Base-by-base conservation (phyloP, 2,329 filamentous ascomycete genomes). In the Macrophomina tecta region DNA sequence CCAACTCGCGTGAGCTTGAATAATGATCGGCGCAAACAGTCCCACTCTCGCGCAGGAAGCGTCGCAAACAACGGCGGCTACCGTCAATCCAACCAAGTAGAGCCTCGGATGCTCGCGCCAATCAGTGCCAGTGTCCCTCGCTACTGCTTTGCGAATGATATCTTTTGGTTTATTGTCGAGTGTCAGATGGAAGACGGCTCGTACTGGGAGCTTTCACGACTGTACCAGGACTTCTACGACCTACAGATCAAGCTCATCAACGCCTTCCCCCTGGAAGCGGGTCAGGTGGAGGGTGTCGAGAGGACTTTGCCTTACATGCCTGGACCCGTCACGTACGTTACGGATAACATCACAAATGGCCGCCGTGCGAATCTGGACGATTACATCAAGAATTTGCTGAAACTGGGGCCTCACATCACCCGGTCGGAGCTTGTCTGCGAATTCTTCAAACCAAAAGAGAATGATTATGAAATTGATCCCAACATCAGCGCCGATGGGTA, bases 181-280 rank as follows among this genome's bases (percentile, higher is more conserved):
- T 93, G 92, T 30, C 86, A 90, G 73, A 87, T 98, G 78, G 93
- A 97, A 75, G 94, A 98, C 76, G 94, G 93, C 56, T 87, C 92
- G 55, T 90, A 92, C 75, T 98, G 94, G 93, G 94, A 97, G 76
- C 82, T 99, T 60, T 94, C 93, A 46, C 89, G 95, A 69, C 95
- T 97, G 75, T 99, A 99, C 75, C 93, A 98, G 78, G 95, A 98
- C 81, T 99, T 99, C 76, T 99, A 98, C 81, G 95, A 98, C 78
- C 94, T 98, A 78, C 95, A 99, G 78, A 98, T 98, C 75, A 92
- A 93, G 38, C 88, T 99, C 8, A 87, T 99, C 58, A 94, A 93
- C 52, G 92, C 87, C 53, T 98, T 97, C 75, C 94, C 95, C 28
- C 89, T 91, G 42, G 95, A 98, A 79, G 94, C 95, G 45, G 95